These are phyloP conservation scores for Flaveria robusta DNA, from an alignment of 129 eudicot species.

Conservation along the genomic window DNA sequence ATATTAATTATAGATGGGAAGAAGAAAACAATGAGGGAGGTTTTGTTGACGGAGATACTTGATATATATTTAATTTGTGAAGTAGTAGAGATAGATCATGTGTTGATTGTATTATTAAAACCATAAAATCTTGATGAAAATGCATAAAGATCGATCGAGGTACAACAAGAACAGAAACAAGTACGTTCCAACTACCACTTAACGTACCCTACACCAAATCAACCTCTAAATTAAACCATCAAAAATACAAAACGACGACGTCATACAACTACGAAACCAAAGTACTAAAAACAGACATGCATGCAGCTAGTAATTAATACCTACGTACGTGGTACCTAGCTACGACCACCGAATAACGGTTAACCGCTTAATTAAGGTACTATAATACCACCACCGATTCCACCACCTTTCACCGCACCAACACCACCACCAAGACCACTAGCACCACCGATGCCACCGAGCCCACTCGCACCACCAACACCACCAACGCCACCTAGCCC, in stretches of 20 bases:
- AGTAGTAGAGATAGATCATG: neutral
- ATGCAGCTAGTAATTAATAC: conserved; percentile 14
- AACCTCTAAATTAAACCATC: neutral
- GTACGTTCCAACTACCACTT: too few relatives aligned
- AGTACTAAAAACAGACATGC: conserved; percentile 13
- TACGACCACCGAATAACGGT: neutral
- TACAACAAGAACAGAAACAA: neutral
- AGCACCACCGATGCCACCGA: conserved; percentile 20
- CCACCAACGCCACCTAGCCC: conserved; percentile 43
- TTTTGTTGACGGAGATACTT: too few relatives aligned
- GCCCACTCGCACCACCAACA: conserved; percentile 32
- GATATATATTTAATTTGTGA: too few relatives aligned
- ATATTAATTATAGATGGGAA: too few relatives aligned
- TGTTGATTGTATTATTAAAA: neutral
- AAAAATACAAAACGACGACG: neutral
- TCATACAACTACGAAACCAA: conserved; percentile 11
- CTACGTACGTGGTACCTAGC: conserved; percentile 13
- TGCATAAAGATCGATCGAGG: conserved; percentile 9
- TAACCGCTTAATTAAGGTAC: conserved; percentile 20
- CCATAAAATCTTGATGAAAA: conserved; percentile 4
- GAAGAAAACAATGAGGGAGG: too few relatives aligned
- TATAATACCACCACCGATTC: conserved; percentile 40
- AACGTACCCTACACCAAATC: neutral
- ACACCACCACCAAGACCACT: conserved; percentile 40
- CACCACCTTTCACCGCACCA: conserved; percentile 34